Conservation (phyloP, 345 rosid genomes). For the Syzygium grande region DNA sequence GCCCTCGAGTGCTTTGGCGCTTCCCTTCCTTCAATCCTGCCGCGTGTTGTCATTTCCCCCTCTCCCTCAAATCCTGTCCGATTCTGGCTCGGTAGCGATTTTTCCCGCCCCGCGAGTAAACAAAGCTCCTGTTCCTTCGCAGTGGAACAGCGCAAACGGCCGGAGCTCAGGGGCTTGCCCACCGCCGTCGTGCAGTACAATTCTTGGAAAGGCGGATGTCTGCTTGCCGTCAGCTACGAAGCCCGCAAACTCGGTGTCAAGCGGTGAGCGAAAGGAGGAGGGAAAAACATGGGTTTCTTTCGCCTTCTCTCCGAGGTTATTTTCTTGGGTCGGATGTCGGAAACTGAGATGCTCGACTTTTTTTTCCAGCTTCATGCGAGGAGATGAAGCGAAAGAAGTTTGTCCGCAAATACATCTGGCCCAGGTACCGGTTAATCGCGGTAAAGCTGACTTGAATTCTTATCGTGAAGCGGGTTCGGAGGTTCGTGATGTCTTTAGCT, state of each 20-base stretch:
- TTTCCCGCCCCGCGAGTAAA: background rate
- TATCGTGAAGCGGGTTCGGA: constrained; percentile 92
- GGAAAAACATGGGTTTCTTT: background rate
- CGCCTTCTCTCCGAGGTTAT: background rate
- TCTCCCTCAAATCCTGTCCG: background rate
- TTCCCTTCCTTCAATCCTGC: background rate
- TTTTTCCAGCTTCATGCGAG: constrained; percentile 71
- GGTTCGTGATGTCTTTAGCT: constrained; percentile 22
- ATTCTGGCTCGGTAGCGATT: background rate
- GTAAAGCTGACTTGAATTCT: constrained; percentile 76
- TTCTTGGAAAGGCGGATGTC: constrained; percentile 92
- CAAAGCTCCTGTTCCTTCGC: background rate
- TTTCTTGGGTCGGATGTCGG: background rate
- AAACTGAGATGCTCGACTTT: background rate
- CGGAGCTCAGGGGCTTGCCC: constrained; percentile 67
- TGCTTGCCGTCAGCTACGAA: constrained; percentile 90
- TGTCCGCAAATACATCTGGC: constrained; percentile 75
- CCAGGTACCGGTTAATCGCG: constrained; percentile 88
- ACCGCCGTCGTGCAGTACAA: constrained; percentile 95
- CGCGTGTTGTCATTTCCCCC: background rate
- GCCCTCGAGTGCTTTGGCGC: background rate
- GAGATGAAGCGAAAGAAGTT: constrained; percentile 71
- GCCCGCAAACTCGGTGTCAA: constrained; percentile 76
- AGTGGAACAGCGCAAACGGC: constrained; percentile 91
- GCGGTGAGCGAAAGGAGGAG: constrained; percentile 17